A percentile compares a stretch with the other conserved stretches of the same genome.
phyloP scores from a whole-genome alignment of 2,329 filamentous ascomycete genomes.

The Cladosporium cucumerinum region DNA sequence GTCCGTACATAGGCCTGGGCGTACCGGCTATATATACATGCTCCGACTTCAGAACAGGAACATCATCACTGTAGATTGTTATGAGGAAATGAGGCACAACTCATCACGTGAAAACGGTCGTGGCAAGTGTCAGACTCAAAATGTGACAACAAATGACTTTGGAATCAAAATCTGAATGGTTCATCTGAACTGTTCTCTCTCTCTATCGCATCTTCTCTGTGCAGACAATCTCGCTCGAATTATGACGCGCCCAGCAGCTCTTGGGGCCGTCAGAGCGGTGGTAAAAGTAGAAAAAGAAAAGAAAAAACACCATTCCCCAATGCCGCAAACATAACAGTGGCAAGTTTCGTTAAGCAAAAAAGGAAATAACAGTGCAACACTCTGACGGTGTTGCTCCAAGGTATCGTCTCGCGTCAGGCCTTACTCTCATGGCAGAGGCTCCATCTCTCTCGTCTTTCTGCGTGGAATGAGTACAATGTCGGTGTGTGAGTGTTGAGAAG shows the following conservation, averaged over 20 bases:
- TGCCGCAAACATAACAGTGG: constrained; percentile 16
- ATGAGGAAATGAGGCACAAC: neutral
- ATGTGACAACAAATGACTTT: neutral
- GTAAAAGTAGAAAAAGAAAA: neutral
- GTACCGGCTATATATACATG: neutral
- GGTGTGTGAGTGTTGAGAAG: neutral
- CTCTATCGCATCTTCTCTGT: neutral
- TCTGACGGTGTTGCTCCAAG: constrained; percentile 10
- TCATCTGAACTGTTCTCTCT: neutral
- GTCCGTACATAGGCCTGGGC: neutral
- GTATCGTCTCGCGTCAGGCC: constrained; percentile 15
- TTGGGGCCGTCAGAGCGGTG: neutral
- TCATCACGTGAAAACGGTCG: neutral
- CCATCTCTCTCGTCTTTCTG: neutral
- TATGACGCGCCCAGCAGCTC: constrained; percentile 33
- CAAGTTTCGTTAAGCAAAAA: constrained; percentile 5
- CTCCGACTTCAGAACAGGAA: neutral
- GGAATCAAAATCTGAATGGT: neutral
- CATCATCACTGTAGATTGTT: neutral
- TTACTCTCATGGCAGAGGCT: neutral
- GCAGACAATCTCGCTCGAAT: constrained; percentile 52
- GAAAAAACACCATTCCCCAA: constrained; percentile 14
- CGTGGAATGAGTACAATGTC: neutral
- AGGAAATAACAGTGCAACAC: constrained; percentile 8
- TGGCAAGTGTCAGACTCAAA: neutral